Conservation (phyloP, 1,139 yeast species). For the Debaryomyces singareniensis region DNA sequence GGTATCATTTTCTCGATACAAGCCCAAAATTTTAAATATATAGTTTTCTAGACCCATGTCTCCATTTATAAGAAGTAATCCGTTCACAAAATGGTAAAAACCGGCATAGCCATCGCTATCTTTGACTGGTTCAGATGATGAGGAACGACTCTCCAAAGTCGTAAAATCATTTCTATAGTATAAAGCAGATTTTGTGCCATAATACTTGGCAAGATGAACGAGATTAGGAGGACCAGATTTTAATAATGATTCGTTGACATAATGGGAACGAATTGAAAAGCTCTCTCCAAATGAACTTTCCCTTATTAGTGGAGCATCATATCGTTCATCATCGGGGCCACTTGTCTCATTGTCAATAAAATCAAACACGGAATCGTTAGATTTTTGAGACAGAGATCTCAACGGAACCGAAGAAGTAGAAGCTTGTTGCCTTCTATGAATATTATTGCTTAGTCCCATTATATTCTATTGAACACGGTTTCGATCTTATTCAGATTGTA, state of each 20-base stretch:
- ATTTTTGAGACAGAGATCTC: no score
- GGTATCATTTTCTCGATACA: conserved; percentile 13
- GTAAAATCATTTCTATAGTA: conserved; percentile 25
- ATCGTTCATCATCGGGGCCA: conserved; percentile 1
- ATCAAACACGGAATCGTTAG: no score
- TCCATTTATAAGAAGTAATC: conserved; percentile 18
- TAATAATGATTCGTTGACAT: conserved; percentile 8
- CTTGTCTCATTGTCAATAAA: no score
- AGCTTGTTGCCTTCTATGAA: background rate
- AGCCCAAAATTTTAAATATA: conserved; percentile 22
- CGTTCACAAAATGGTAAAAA: conserved; percentile 34
- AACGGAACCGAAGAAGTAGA: background rate
- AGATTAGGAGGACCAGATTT: conserved; percentile 33
- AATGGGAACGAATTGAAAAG: conserved; percentile 16
- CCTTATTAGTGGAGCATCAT: conserved; percentile 15
- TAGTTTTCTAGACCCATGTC: conserved; percentile 25
- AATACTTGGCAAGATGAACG: conserved; percentile 34
- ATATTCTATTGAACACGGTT: no score
- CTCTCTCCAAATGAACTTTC: conserved; percentile 25
- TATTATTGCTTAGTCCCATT: background rate
- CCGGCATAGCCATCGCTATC: conserved; percentile 40
- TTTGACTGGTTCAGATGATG: conserved; percentile 7
- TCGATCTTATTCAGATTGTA: no score
- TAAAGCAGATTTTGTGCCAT: conserved; percentile 24
- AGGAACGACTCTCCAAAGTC: conserved; percentile 5